Base-by-base conservation (phyloP, 2,329 filamentous ascomycete genomes). In the Chaetomiaceae sp. region DNA sequence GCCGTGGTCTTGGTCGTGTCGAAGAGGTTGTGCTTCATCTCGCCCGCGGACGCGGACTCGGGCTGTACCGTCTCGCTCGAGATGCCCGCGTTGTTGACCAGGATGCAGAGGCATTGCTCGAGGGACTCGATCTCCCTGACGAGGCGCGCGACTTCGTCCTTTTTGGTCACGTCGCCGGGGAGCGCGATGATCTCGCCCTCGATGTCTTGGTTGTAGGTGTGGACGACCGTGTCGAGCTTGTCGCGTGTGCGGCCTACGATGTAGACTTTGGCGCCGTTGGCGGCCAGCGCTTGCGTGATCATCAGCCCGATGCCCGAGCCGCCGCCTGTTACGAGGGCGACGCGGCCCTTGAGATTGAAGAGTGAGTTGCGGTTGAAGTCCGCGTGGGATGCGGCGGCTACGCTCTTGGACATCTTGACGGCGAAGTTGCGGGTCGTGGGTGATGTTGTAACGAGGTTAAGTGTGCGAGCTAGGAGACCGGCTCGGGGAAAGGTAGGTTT, bases 201-300 rank as follows among this genome's bases (percentile, higher is more conserved):
- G 33, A 72, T 65, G 52, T 72, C 75, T 60, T 79, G 75, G 27
- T 80, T 72, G 58, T 81, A 81, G 45, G 77, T 80, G 51, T 84
- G 67, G 41, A 80, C 80, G 1, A 81, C 78, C 29, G 71, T 78
- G 16, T 84, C 80, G 43, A 85, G 73, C 63, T 85, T 85, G 62
- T 82, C 83, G 23, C 74, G 71, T 38, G 80, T 82, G 14, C 80
- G 81, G 29, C 86, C 84, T 21, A 81, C 82, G 57, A 89, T 84
- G 72, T 87, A 89, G 5, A 89, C 85, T 57, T 79, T 85, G 53
- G 79, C 80, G 56, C 85, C 84, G 66, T 87, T 88, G 53, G 74
- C 71, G 0, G 86, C 80, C 10, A 68, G 63, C 21, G 66, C 62
- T 43, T 68, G 60, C 5, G 62, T 63, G 42, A 62, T 63, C 67